phyloP scores from a whole-genome alignment of 148 eudicot species.

The Rhododendron molle region DNA sequence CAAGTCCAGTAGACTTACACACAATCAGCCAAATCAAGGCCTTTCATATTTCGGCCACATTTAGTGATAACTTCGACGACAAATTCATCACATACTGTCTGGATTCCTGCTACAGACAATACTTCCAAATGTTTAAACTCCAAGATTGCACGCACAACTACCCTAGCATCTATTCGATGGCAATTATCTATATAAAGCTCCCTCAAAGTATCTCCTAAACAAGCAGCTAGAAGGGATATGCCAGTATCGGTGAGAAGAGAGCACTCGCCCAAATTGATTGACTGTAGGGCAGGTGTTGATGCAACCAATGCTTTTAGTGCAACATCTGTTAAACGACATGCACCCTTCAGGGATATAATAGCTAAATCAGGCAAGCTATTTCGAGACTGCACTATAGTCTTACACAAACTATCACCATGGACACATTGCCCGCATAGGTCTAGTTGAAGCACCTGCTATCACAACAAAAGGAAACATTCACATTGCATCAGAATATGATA shows the following conservation, averaged over 20 bases:
- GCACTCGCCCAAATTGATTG: constrained; percentile 33
- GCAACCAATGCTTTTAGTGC: constrained; percentile 21
- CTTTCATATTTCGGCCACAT: constrained; percentile 25
- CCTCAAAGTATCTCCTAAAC: constrained; percentile 24
- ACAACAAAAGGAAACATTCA: constrained; percentile 11
- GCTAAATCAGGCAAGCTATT: constrained; percentile 24
- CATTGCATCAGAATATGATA: background rate
- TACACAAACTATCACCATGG: constrained; percentile 16
- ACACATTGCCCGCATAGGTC: constrained; percentile 36
- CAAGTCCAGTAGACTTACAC: constrained; percentile 21
- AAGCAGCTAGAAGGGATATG: constrained; percentile 17
- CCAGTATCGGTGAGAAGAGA: constrained; percentile 22
- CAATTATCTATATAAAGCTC: constrained; percentile 35
- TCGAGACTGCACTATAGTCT: constrained; percentile 5
- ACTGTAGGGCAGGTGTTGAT: constrained; percentile 29
- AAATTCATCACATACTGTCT: constrained; percentile 24
- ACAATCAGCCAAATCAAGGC: constrained; percentile 32
- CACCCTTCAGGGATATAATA: constrained; percentile 35
- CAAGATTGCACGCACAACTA: constrained; percentile 15
- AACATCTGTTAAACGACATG: constrained; percentile 28
- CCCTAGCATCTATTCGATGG: constrained; percentile 22
- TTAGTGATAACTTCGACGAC: constrained; percentile 11
- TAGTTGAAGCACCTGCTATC: constrained; percentile 33
- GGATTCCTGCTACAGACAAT: constrained; percentile 32
- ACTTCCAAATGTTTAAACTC: constrained; percentile 31